Percentiles rank a stretch among this genome's conserved stretches.
phyloP scores from a whole-genome alignment of 192 early-diverging fungal species.

The Backusella australiensis region DNA sequence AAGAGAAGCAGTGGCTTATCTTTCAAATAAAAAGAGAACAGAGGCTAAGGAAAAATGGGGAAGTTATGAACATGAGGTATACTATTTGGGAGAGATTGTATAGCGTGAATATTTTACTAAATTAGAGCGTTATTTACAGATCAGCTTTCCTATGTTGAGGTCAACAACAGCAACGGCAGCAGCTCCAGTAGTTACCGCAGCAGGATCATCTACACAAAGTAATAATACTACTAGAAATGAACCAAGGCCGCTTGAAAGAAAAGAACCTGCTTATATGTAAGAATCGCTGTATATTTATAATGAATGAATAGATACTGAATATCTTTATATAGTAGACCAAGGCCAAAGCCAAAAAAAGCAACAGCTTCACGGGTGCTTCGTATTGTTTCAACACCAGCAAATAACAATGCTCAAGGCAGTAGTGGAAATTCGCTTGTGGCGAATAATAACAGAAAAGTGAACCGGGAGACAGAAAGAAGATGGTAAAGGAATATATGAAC shows the following conservation, averaged over 20 bases:
- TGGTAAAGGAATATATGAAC: not conserved
- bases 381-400: not conserved
- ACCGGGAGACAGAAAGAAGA: not conserved
- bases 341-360: not conserved
- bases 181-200: not conserved
- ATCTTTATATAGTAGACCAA: not conserved
- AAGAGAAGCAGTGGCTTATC: not conserved
- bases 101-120: not conserved
- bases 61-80: not conserved
- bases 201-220: not conserved
- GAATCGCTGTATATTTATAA: not conserved
- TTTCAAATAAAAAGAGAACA: not conserved
- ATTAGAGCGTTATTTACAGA: not conserved
- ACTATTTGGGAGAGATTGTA: not conserved
- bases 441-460: not conserved
- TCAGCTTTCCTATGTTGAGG: not conserved
- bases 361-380: not conserved
- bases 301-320: not conserved
- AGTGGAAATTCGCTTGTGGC: not conserved
- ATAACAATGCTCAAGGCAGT: not conserved
- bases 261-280: not conserved
- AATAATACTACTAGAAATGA: not conserved
- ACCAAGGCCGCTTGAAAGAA: not conserved
- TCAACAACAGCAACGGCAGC: not conserved
- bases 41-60: not conserved